These are phyloP conservation scores for Scopulariopsis brevicaulis DNA, from an alignment of 2,329 filamentous ascomycete species.

Conservation along the genomic window DNA sequence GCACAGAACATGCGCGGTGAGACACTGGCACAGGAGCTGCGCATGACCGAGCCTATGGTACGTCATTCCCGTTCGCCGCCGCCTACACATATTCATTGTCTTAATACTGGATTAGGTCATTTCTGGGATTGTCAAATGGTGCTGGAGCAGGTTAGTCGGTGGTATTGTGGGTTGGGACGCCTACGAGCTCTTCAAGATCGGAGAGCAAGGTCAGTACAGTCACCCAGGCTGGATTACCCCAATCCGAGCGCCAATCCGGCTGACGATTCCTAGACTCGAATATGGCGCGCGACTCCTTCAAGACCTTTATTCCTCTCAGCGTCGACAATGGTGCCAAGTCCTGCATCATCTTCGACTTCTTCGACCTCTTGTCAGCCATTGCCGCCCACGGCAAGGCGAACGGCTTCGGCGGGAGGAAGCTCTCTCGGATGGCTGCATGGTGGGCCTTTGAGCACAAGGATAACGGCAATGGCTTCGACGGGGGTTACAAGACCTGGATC, in stretches of 20 bases:
- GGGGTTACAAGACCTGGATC: constrained; percentile 82
- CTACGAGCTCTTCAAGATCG: constrained; percentile 90
- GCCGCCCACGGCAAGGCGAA: constrained; percentile 91
- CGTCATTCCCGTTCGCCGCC: not conserved
- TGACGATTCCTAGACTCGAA: constrained; percentile 57
- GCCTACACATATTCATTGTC: not conserved
- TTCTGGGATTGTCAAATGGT: constrained; percentile 94
- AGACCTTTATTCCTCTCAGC: constrained; percentile 90
- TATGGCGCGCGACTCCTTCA: constrained; percentile 85
- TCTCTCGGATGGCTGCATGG: constrained; percentile 93
- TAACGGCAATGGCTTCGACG: constrained; percentile 82
- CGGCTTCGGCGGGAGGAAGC: constrained; percentile 82
- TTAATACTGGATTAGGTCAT: constrained; percentile 53
- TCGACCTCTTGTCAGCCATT: constrained; percentile 81
- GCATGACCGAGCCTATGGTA: constrained; percentile 91
- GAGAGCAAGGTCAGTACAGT: constrained; percentile 63
- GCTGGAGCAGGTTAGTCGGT: constrained; percentile 84
- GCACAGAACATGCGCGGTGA: constrained; percentile 56
- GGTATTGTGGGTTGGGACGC: constrained; percentile 95
- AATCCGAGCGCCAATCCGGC: not conserved
- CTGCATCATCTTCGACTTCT: constrained; percentile 91
- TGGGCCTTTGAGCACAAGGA: constrained; percentile 95
- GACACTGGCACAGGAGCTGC: constrained; percentile 69
- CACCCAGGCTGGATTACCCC: not conserved
- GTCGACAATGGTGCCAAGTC: constrained; percentile 78